Evolutionary conservation across 139 green algal genomes (phyloP).

Genomic region (Tetratostichococcus sp.): DNA sequence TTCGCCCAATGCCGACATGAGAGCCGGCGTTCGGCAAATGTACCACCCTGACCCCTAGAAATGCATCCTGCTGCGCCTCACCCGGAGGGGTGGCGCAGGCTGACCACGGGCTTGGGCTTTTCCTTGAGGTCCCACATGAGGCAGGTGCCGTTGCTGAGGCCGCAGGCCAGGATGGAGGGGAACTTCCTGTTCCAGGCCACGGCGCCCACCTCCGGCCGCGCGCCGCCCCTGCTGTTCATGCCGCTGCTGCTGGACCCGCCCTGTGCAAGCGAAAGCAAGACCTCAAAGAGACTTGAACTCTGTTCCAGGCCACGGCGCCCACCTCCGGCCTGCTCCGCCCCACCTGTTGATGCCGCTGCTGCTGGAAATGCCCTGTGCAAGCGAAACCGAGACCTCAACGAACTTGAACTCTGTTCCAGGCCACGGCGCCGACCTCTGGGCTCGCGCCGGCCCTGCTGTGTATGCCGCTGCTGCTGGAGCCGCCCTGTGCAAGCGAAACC

Average conservation of each 20-base stretch:
- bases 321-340: no score
- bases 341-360: no score
- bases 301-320: no score
- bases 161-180: conserved; percentile 92
- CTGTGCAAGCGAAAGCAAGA: no score
- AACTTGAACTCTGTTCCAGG: conserved; percentile 96
- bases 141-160: conserved; percentile 46
- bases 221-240: not conserved
- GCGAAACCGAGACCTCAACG: no score
- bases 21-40: no score
- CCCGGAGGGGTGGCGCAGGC: conserved; percentile 70
- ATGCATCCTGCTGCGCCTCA: no score
- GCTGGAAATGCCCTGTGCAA: no score
- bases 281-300: no score
- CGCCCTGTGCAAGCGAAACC: not conserved
- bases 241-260: not conserved
- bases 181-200: conserved; percentile 95
- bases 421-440: conserved; percentile 77
- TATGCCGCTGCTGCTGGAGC: not conserved
- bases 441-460: not conserved
- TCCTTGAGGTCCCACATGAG: conserved; percentile 95
- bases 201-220: conserved; percentile 70
- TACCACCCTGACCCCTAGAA: no score
- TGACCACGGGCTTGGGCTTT: conserved; percentile 77
- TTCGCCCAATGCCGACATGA: no score